Percentiles rank a stretch among this genome's conserved stretches.
These are phyloP conservation scores for Debaryomyces tyrocola DNA, from an alignment of 805 yeast genomes.

Conservation along the genomic window DNA sequence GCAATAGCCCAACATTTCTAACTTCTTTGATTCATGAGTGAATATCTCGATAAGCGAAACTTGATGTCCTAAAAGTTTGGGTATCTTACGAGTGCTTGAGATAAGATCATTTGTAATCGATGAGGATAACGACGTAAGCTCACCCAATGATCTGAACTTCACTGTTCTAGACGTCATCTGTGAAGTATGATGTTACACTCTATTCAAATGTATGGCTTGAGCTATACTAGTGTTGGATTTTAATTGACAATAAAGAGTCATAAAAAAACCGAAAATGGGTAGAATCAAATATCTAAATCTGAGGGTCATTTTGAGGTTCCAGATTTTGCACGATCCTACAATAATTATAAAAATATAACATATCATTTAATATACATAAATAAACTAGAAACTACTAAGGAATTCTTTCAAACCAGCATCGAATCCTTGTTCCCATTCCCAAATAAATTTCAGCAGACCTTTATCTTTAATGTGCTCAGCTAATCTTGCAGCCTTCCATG, in stretches of 20 bases:
- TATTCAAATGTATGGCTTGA: too few relatives aligned
- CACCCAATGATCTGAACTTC: neutral
- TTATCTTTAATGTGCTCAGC: conserved; percentile 56
- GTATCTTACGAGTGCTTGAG: conserved; percentile 7
- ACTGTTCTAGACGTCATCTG: conserved; percentile 3
- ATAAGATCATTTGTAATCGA: conserved; percentile 6
- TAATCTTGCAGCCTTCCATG: conserved; percentile 66
- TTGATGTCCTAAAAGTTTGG: conserved; percentile 25
- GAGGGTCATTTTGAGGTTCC: neutral
- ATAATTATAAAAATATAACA: neutral
- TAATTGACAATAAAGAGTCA: too few relatives aligned
- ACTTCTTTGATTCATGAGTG: conserved; percentile 30
- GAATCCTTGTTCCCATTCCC: conserved; percentile 94
- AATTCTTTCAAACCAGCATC: conserved; percentile 57
- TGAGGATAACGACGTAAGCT: neutral
- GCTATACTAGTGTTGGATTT: too few relatives aligned
- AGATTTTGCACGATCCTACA: neutral
- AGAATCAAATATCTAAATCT: neutral
- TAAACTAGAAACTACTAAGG: conserved; percentile 6
- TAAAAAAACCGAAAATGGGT: neutral
- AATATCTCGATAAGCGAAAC: conserved; percentile 34
- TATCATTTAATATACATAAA: neutral
- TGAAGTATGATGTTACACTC: too few relatives aligned
- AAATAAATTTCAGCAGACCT: conserved; percentile 58
- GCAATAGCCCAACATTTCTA: conserved; percentile 29